phyloP scores from a whole-genome alignment of 306 rosid genomes.

The Crataegus laevigata region DNA sequence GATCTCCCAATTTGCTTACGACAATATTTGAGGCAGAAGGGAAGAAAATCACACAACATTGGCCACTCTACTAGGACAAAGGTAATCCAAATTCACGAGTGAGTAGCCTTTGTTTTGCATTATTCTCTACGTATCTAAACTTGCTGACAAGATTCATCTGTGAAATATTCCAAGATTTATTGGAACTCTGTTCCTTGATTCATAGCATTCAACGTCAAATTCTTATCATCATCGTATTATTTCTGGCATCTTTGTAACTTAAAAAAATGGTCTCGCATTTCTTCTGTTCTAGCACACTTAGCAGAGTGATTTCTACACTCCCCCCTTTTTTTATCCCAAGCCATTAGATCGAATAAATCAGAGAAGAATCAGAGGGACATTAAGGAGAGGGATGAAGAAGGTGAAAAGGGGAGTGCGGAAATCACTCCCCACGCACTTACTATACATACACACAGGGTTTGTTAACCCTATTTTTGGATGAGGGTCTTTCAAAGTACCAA shows the following conservation, averaged over 20 bases:
- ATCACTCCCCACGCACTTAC: not conserved
- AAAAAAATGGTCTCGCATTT: too few species aligned
- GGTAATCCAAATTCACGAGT: not conserved
- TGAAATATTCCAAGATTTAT: not conserved
- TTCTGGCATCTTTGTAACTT: too few species aligned
- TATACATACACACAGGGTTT: not conserved
- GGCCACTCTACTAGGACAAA: not conserved
- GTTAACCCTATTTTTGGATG: not conserved
- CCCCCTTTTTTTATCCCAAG: too few species aligned
- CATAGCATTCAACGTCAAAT: not conserved
- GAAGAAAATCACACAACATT: not conserved
- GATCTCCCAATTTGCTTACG: conserved; percentile 7
- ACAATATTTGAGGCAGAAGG: not conserved
- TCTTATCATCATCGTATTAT: not conserved
- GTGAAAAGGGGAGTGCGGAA: not conserved
- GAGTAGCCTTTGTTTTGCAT: not conserved
- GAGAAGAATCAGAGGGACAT: not conserved
- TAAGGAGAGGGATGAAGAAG: not conserved
- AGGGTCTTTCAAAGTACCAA: not conserved
- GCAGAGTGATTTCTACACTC: too few species aligned
- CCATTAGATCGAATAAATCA: too few species aligned
- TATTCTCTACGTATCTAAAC: not conserved
- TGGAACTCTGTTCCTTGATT: not conserved
- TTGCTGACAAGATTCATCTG: not conserved
- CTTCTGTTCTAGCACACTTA: too few species aligned